These are phyloP conservation scores for Metschnikowia lachancei DNA, from an alignment of 805 yeast genomes.

Conservation along the genomic window DNA sequence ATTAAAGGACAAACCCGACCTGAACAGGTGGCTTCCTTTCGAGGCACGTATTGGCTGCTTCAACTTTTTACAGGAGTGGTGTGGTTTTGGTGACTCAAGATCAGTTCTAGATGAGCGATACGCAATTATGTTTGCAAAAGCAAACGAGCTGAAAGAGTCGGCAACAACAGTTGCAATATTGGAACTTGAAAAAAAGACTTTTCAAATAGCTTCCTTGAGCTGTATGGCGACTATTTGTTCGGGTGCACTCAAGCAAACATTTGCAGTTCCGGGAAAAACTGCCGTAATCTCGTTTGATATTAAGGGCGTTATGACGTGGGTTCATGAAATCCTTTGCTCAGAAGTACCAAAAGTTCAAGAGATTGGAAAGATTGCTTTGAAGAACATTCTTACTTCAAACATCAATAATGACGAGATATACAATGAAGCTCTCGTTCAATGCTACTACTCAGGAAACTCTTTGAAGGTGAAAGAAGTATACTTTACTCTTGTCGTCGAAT, in stretches of 20 bases:
- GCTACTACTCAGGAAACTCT: slow-evolving; percentile 56
- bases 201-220: slow-evolving; percentile 70
- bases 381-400: slow-evolving; percentile 63
- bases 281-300: slow-evolving; percentile 69
- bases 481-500: slow-evolving; percentile 67
- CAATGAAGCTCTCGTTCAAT: slow-evolving; percentile 63
- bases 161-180: slow-evolving; percentile 66
- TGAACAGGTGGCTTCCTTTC: slow-evolving; percentile 69
- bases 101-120: slow-evolving; percentile 66
- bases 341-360: slow-evolving; percentile 55
- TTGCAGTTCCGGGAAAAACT: slow-evolving; percentile 45
- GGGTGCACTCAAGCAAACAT: slow-evolving; percentile 60
- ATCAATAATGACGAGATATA: slow-evolving; percentile 50
- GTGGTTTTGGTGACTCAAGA: slow-evolving; percentile 76
- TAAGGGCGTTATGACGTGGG: slow-evolving; percentile 70
- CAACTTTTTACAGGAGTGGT: slow-evolving; percentile 87
- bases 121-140: slow-evolving; percentile 47
- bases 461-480: slow-evolving; percentile 61
- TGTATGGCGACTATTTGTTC: slow-evolving; percentile 81
- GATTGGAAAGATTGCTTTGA: slow-evolving; percentile 69
- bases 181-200: slow-evolving; percentile 71
- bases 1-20: slow-evolving; percentile 38
- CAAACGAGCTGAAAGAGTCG: slow-evolving; percentile 37
- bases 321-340: slow-evolving; percentile 64
- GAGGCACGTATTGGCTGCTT: slow-evolving; percentile 82